Evolutionary conservation across 2,329 filamentous ascomycete species (phyloP), one percentile per base, ranked within the genome.

Genomic region (Aspergillus fructus): DNA sequence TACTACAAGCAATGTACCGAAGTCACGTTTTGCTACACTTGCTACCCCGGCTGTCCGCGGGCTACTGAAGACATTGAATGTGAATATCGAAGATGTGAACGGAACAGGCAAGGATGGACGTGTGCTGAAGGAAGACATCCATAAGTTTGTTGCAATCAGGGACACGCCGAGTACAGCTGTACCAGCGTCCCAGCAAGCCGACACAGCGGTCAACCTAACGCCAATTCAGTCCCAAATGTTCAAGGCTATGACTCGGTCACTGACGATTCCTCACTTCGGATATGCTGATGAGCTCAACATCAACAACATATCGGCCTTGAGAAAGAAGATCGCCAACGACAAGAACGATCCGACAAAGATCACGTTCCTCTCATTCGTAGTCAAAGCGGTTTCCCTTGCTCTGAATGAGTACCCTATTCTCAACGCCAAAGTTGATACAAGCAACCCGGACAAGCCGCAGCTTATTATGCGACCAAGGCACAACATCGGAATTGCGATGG

Each of bases 401-500:
- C 81, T 99, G 3, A 82, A 88, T 68, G 83, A 89, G 59, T 93
- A 91, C 73, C 93, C 94, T 1, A 81, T 94, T 39, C 86, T 99
- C 60, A 99, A 99, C 72, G 86, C 93, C 3, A 86, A 90, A 58
- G 85, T 99, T 23, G 91, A 97, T 66, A 71, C 74, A 23, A 81
- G 74, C 45, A 79, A 82, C 58, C 78, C 81, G 7, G 78, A 79
- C 53, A 93, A 90, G 68, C 92, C 93, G 0, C 83, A 84, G 34
- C 81, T 99, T 3, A 79, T 93, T 55, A 85, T 91, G 79, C 89
- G 93, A 56, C 85, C 85, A 53, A 87, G 90, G 68, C 94, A 99
- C 81, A 96, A 99, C 76, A 93, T 99, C 60, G 94, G 94, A 59
- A 83, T 99, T 34, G 94, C 94, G 56, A 94, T 99, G 83, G 94